Evolutionary conservation across 768 basidiomycete species (phyloP).

Genomic region (Wakefieldia striispora): DNA sequence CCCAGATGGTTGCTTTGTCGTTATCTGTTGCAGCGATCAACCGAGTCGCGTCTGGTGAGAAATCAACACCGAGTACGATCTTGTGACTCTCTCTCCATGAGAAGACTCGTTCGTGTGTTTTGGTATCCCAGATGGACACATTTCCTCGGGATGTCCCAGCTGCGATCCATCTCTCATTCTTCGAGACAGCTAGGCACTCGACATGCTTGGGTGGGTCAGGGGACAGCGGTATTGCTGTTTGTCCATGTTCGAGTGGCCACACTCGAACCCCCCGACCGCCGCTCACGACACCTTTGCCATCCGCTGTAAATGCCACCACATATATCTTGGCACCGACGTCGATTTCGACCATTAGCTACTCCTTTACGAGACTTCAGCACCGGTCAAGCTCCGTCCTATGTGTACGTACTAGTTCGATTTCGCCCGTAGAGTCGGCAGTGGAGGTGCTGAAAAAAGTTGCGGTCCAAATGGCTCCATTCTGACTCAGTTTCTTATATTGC

Average conservation of each 20-base stretch:
- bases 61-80: not conserved
- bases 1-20: not conserved
- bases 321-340: not conserved
- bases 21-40: not conserved
- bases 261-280: not conserved
- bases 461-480: too few relatives aligned
- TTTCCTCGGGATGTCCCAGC: not conserved
- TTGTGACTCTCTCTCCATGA: not conserved
- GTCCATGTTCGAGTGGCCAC: slow-evolving; percentile 1
- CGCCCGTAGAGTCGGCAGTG: too few relatives aligned
- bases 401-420: too few relatives aligned
- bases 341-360: not conserved
- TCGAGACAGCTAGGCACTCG: not conserved
- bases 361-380: too few relatives aligned
- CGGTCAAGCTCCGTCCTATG: too few relatives aligned
- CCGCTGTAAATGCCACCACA: not conserved
- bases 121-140: not conserved
- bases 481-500: too few relatives aligned
- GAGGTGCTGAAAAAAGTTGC: too few relatives aligned
- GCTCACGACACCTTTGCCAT: not conserved
- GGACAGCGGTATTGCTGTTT: not conserved
- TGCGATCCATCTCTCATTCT: slow-evolving; percentile 5
- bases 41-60: slow-evolving; percentile 1
- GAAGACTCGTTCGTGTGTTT: not conserved
- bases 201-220: not conserved